Percentiles rank a stretch among this genome's conserved stretches.
phyloP scores from a whole-genome alignment of 129 eudicot species.

The Mikania micrantha region DNA sequence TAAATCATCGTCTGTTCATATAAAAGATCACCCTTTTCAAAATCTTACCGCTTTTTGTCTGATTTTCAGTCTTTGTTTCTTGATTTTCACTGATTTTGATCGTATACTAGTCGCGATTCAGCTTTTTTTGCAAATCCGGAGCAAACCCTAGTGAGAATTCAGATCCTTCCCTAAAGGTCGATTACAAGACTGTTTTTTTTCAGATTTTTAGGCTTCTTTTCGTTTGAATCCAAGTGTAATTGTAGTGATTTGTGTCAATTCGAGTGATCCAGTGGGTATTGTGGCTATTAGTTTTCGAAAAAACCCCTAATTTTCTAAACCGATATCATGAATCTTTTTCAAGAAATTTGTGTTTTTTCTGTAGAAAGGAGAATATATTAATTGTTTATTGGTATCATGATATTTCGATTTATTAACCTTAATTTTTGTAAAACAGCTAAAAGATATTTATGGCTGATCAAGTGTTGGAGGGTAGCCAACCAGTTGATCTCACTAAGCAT shows the following conservation, averaged over 20 bases:
- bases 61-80: background rate
- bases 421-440: background rate
- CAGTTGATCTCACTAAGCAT: conserved; percentile 79
- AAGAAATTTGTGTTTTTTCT: background rate
- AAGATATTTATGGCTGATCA: conserved; percentile 61
- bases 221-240: background rate
- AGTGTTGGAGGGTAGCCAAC: conserved; percentile 75
- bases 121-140: background rate
- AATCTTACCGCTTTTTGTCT: conserved; percentile 7
- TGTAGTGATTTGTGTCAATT: background rate
- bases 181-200: background rate
- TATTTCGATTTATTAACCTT: background rate
- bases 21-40: conserved; percentile 19
- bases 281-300: background rate
- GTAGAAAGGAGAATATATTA: background rate
- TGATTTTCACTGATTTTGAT: background rate
- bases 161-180: background rate
- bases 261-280: background rate
- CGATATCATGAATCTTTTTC: background rate
- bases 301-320: background rate
- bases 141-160: background rate
- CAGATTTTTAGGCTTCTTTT: background rate
- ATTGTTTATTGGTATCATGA: background rate
- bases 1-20: conserved; percentile 16
- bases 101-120: background rate